These are phyloP conservation scores for Geranomyces variabilis DNA, from an alignment of 192 early-diverging fungal species.

Conservation along the genomic window DNA sequence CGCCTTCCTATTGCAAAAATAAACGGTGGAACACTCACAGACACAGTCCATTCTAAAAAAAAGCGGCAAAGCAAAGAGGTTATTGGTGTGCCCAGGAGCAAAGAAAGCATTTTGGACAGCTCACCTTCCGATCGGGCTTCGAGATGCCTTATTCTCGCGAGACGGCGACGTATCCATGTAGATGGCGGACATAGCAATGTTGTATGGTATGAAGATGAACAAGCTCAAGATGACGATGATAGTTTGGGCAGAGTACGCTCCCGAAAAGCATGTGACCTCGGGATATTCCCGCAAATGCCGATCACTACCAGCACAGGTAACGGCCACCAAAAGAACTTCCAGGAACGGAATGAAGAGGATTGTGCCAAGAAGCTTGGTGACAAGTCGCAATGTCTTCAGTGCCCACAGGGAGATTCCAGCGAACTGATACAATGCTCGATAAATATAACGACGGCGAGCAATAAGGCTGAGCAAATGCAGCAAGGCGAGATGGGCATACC, in stretches of 20 bases:
- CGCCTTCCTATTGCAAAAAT: neutral
- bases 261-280: slow-evolving; percentile 21
- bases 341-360: slow-evolving; percentile 32
- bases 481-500: slow-evolving; percentile 8
- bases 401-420: slow-evolving; percentile 28
- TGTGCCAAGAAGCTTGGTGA: slow-evolving; percentile 28
- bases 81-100: neutral
- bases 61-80: neutral
- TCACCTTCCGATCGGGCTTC: slow-evolving; percentile 24
- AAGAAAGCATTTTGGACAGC: neutral
- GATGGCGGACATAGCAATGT: slow-evolving; percentile 27
- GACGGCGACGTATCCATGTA: slow-evolving; percentile 23
- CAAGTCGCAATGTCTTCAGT: slow-evolving; percentile 29
- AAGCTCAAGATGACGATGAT: slow-evolving; percentile 20
- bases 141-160: neutral
- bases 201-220: slow-evolving; percentile 25
- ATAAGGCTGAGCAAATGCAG: neutral
- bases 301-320: slow-evolving; percentile 14
- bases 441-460: neutral
- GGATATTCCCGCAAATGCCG: slow-evolving; percentile 16
- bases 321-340: slow-evolving; percentile 31
- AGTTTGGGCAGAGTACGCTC: slow-evolving; percentile 10
- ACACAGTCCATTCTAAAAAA: slow-evolving; percentile 12
- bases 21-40: slow-evolving; percentile 9
- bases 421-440: slow-evolving; percentile 21